Percentiles rank a stretch among this genome's conserved stretches.
phyloP scores from a whole-genome alignment of 2,329 filamentous ascomycete species.

The Verticillium nubilum region DNA sequence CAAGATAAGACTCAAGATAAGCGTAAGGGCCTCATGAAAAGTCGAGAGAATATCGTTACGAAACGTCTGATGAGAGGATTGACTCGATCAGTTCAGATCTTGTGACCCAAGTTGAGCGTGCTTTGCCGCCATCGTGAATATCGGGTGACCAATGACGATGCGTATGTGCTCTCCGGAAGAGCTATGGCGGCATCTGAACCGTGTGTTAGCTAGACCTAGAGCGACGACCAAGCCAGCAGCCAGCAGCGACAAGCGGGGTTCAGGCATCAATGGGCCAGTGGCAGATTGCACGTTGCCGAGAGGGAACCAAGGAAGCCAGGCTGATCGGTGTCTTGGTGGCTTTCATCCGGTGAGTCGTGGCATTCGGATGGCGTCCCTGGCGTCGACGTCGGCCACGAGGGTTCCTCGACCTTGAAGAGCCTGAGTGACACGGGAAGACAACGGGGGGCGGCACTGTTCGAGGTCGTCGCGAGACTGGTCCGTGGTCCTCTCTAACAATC shows the following conservation, averaged over 20 bases:
- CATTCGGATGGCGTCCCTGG: background rate
- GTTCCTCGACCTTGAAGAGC: background rate
- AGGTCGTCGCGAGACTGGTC: background rate
- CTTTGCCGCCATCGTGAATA: background rate
- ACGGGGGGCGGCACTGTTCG: background rate
- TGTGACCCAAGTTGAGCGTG: background rate
- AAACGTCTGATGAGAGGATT: background rate
- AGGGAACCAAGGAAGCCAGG: background rate
- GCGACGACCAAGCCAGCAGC: background rate
- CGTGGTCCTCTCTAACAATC: background rate
- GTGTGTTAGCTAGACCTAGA: background rate
- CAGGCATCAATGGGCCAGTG: constrained; percentile 1
- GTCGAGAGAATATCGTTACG: background rate
- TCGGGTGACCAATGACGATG: background rate
- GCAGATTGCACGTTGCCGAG: background rate
- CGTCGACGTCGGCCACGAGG: background rate
- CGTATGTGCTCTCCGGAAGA: background rate
- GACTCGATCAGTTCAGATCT: background rate
- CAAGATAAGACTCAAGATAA: background rate
- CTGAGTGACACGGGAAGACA: background rate
- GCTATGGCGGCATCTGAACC: background rate
- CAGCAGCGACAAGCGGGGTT: background rate
- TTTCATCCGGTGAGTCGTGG: background rate
- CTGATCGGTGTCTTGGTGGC: background rate
- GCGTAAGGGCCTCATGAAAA: background rate